A percentile compares a stretch with the other conserved stretches of the same genome.
These are phyloP conservation scores for Biscogniauxia sp. DNA, from an alignment of 2,329 filamentous ascomycete species.

Conservation along the genomic window DNA sequence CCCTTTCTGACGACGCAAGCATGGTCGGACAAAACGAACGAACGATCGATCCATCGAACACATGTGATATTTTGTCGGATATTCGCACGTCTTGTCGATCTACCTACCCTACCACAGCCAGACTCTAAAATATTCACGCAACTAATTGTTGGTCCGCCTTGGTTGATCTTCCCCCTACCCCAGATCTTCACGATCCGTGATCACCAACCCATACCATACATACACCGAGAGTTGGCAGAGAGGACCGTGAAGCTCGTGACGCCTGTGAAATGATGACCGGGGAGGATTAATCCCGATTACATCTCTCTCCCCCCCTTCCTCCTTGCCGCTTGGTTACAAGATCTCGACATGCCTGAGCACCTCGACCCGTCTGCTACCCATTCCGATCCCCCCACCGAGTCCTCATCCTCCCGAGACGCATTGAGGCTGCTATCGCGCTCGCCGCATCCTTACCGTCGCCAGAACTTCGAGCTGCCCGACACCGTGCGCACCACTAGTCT, in stretches of 20 bases:
- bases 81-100: background rate
- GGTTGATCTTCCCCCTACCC: background rate
- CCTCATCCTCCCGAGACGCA: constrained; percentile 34
- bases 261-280: background rate
- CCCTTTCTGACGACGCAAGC: background rate
- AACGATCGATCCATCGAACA: background rate
- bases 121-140: background rate
- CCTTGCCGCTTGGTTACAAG: constrained; percentile 2
- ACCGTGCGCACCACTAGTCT: constrained; percentile 39
- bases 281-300: background rate
- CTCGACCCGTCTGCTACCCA: constrained; percentile 36
- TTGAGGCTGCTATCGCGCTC: constrained; percentile 57
- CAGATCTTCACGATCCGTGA: background rate
- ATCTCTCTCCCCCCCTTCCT: background rate
- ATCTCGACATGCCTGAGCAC: constrained; percentile 47
- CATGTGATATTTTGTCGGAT: background rate
- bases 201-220: background rate
- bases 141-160: background rate
- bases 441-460: constrained; percentile 66
- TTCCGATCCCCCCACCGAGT: constrained; percentile 25
- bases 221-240: too few relatives aligned
- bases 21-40: background rate
- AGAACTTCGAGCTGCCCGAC: constrained; percentile 54
- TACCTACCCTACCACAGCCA: background rate
- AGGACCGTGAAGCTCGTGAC: too few relatives aligned